These are phyloP conservation scores for Ceratopteris richardii DNA, from an alignment of 75 land plant species.

Conservation along the genomic window DNA sequence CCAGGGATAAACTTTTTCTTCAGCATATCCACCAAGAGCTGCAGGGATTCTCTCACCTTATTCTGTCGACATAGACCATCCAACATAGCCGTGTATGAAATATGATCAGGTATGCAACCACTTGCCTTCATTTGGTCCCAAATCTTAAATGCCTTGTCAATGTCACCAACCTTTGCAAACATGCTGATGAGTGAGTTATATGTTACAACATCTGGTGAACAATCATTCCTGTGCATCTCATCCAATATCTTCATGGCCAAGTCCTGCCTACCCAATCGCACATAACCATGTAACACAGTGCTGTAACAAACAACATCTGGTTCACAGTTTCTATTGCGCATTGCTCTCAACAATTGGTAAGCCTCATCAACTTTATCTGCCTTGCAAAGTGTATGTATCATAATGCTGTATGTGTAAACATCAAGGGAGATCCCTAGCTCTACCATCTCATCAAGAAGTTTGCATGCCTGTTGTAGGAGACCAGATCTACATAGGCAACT, in stretches of 20 bases:
- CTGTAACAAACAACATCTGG: constrained; percentile 42
- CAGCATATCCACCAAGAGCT: constrained; percentile 51
- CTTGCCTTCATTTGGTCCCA: constrained; percentile 50
- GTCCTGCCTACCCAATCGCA: constrained; percentile 19
- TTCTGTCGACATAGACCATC: constrained; percentile 42
- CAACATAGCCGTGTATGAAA: constrained; percentile 50
- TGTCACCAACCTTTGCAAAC: constrained; percentile 38
- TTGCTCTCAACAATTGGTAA: constrained; percentile 22
- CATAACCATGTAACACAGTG: constrained; percentile 31
- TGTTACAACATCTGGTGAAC: constrained; percentile 51
- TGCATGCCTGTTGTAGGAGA: constrained; percentile 20
- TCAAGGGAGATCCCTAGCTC: constrained; percentile 34
- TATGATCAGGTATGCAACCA: constrained; percentile 45
- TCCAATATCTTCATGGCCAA: constrained; percentile 27
- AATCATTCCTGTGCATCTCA: constrained; percentile 43
- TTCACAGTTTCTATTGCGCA: constrained; percentile 16
- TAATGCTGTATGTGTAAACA: constrained; percentile 38
- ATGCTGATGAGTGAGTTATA: constrained; percentile 55
- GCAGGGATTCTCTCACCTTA: constrained; percentile 31
- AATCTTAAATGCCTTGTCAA: constrained; percentile 35
- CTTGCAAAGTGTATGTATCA: constrained; percentile 49
- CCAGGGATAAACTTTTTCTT: constrained; percentile 21
- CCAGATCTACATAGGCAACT: constrained; percentile 18
- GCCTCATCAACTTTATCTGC: constrained; percentile 24
- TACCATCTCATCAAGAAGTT: constrained; percentile 25